Base-by-base conservation (phyloP, 1,139 yeast species). In the Suhomyces bolitotheri region DNA sequence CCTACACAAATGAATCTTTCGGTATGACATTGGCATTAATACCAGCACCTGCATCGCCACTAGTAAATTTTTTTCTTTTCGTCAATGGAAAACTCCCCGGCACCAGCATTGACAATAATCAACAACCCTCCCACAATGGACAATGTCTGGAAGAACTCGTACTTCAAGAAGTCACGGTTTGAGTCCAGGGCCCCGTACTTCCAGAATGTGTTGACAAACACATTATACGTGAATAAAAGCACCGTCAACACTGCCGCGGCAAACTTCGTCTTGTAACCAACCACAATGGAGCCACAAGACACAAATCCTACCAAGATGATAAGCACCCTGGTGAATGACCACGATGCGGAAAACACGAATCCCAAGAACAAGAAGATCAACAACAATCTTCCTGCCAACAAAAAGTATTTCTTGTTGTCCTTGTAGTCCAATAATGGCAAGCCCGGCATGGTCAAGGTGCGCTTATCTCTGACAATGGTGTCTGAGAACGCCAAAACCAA, bases 61-160 rank as follows among this genome's bases (percentile, higher is more conserved):
- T 62, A 90, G 58, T 86, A 90, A 45, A 87, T 84, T 71, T 92
- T 92, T 72, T 92, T 90, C 84, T 92, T 92, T 64, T 89, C 97
- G 59, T 92, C 98, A 44, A 92, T 70, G 23, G 96, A 86, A 49
- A 90, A 73, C 53, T 87, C 94, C 33, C 98, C 98, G 27, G 98
- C 97, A 47, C 98, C 98, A 7, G 96, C 88, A 64, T 86, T 88
- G 47, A 88, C 96, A 47, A 94, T 86, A 51, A 92, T 71, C 45
- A 92, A 67, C 48, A 92, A 76, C 2, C 97, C 98, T 36, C 98
- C 98, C 40, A 92, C 92, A 59, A 92, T 92, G 41, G 95, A 84
- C 56, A 92, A 73, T 28, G 96, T 88, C 66, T 92, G 98, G 75
- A 87, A 92, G 61, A 87, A 88, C 60, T 89, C 97, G 61, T 90